These are phyloP conservation scores for Colletotrichum liriopes DNA, from an alignment of 2,329 filamentous ascomycete species.

Conservation along the genomic window DNA sequence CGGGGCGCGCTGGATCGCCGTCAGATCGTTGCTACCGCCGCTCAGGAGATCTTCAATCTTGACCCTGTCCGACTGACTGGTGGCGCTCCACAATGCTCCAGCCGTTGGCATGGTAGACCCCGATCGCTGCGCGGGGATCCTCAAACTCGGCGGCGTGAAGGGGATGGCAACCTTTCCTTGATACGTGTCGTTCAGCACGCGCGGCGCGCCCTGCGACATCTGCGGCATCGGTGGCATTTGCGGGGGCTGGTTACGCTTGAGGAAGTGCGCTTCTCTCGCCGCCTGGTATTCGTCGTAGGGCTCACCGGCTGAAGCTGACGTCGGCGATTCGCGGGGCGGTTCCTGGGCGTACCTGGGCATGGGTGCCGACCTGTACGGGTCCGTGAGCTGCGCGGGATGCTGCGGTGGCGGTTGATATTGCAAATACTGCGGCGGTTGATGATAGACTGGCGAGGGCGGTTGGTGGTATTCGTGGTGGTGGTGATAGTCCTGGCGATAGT, in stretches of 20 bases:
- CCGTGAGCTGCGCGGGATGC: conserved; percentile 20
- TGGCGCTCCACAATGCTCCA: conserved; percentile 21
- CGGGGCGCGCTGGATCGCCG: background rate
- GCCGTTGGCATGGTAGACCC: conserved; percentile 3
- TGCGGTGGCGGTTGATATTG: conserved; percentile 44
- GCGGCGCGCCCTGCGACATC: conserved; percentile 23
- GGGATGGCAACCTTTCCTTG: conserved; percentile 43
- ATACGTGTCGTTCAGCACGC: conserved; percentile 37
- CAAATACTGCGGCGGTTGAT: conserved; percentile 42
- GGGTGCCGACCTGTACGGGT: conserved; percentile 32
- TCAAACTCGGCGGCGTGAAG: conserved; percentile 33
- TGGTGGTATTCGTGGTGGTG: conserved; percentile 43
- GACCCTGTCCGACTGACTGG: conserved; percentile 41
- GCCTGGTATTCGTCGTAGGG: conserved; percentile 30
- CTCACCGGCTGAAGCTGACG: conserved; percentile 1
- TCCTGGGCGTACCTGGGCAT: conserved; percentile 24
- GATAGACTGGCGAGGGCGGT: conserved; percentile 45
- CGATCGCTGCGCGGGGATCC: conserved; percentile 29
- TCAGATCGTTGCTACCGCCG: conserved; percentile 11
- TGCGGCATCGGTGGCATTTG: conserved; percentile 17
- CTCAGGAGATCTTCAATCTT: conserved; percentile 46
- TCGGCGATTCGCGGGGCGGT: conserved; percentile 9
- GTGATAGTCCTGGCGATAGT: conserved; percentile 26
- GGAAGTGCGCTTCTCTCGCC: conserved; percentile 32
- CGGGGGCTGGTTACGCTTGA: conserved; percentile 31